phyloP scores from a whole-genome alignment of 2,329 filamentous ascomycete genomes.

The Grosmannia huntii region DNA sequence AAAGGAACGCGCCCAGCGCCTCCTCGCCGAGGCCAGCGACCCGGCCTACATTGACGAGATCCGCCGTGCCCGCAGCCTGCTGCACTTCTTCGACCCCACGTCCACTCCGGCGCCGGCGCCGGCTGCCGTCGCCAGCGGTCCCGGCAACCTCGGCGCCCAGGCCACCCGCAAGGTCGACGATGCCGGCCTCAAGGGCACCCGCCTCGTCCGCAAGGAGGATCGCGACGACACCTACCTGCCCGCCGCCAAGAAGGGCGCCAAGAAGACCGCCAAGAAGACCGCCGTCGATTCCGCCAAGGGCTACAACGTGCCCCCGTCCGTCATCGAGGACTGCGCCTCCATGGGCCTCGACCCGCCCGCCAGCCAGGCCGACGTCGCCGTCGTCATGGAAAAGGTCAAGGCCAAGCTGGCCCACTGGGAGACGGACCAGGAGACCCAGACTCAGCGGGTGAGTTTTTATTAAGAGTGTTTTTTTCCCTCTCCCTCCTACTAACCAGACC shows the following conservation, averaged over 20 bases:
- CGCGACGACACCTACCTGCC: slow-evolving; percentile 77
- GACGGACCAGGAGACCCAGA: slow-evolving; percentile 77
- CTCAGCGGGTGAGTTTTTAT: slow-evolving; percentile 57
- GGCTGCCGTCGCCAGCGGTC: slow-evolving; percentile 49
- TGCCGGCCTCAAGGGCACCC: slow-evolving; percentile 72
- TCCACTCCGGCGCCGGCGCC: slow-evolving; percentile 26
- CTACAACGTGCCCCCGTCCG: slow-evolving; percentile 79
- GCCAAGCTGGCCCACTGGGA: slow-evolving; percentile 89
- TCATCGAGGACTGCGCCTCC: slow-evolving; percentile 80
- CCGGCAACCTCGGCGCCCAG: slow-evolving; percentile 65
- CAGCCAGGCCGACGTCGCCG: slow-evolving; percentile 69
- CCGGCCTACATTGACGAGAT: slow-evolving; percentile 92
- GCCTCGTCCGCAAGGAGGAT: slow-evolving; percentile 74
- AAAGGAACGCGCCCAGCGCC: slow-evolving; percentile 62
- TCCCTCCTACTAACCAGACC: neutral
- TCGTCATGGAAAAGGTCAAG: slow-evolving; percentile 76
- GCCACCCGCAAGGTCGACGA: slow-evolving; percentile 75
- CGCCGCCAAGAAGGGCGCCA: slow-evolving; percentile 61
- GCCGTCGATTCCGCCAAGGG: slow-evolving; percentile 31
- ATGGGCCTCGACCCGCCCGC: slow-evolving; percentile 81
- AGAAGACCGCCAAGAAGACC: slow-evolving; percentile 70
- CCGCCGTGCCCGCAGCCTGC: slow-evolving; percentile 71
- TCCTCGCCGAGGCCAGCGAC: slow-evolving; percentile 69
- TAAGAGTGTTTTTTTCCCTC: neutral
- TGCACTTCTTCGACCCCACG: slow-evolving; percentile 80